Evolutionary conservation across 2,329 filamentous ascomycete species (phyloP).

Genomic region (Pseudogymnoascus sp.): DNA sequence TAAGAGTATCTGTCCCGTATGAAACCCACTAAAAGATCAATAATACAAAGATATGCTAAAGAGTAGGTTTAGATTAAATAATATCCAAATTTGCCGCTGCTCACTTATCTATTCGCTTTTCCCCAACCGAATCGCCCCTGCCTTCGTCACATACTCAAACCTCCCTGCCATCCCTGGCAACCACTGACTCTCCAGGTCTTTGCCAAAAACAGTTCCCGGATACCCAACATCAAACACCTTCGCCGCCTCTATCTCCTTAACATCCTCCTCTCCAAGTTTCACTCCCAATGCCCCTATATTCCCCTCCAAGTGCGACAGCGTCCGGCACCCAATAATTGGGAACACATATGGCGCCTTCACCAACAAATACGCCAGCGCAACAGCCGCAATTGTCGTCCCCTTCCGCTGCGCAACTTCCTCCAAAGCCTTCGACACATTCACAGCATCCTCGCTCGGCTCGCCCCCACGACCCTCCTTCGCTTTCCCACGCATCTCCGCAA

Average conservation of each 20-base stretch:
- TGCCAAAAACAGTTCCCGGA: conserved; percentile 54
- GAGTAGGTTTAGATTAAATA: no score
- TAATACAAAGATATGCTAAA: no score
- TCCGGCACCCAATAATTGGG: conserved; percentile 66
- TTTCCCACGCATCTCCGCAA: conserved; percentile 36
- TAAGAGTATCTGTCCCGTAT: no score
- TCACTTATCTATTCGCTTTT: background rate
- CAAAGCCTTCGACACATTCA: conserved; percentile 49
- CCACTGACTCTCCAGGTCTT: conserved; percentile 30
- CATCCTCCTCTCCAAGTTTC: conserved; percentile 53
- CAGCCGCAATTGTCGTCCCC: conserved; percentile 50
- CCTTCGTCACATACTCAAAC: conserved; percentile 45
- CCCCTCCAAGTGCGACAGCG: conserved; percentile 60
- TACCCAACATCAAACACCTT: conserved; percentile 61
- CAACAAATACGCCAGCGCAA: conserved; percentile 69
- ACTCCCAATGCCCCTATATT: conserved; percentile 65
- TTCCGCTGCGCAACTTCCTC: conserved; percentile 47
- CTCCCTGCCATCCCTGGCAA: conserved; percentile 37
- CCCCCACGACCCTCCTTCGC: conserved; percentile 22
- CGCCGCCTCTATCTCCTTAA: conserved; percentile 59
- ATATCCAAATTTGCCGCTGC: no score
- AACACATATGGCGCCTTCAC: conserved; percentile 67
- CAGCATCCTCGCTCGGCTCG: conserved; percentile 42
- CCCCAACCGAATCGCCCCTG: conserved; percentile 15
- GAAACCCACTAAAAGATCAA: no score